These are phyloP conservation scores for Puccinia sorghi DNA, from an alignment of 1,284 basidiomycete species.

Conservation along the genomic window DNA sequence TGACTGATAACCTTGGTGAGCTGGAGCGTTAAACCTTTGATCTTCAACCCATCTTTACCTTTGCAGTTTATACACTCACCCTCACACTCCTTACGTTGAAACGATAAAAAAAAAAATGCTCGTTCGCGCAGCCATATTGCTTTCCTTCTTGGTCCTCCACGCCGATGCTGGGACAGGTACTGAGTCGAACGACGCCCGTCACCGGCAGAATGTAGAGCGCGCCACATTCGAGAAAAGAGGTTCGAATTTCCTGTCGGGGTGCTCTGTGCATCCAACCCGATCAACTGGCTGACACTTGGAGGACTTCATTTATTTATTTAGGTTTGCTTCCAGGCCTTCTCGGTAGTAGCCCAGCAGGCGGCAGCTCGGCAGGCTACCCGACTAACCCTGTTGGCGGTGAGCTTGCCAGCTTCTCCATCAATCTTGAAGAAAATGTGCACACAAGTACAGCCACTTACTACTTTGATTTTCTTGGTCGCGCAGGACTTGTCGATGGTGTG, in stretches of 20 bases:
- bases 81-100: background rate
- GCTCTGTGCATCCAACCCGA: background rate
- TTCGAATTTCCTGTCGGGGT: background rate
- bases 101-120: background rate
- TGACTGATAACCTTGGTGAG: too few relatives aligned
- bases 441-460: background rate
- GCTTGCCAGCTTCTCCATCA: background rate
- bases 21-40: too few relatives aligned
- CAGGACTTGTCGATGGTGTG: background rate
- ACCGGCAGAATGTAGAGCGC: too few relatives aligned
- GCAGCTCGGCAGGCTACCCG: background rate
- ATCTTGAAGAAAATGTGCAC: background rate
- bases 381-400: background rate
- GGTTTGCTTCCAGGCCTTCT: constrained; percentile 2
- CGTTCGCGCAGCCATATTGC: background rate
- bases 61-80: too few relatives aligned
- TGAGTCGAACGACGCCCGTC: background rate
- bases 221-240: background rate
- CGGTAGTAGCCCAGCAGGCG: background rate
- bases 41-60: too few relatives aligned
- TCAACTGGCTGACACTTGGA: background rate
- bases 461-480: background rate
- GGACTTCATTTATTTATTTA: background rate
- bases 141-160: background rate
- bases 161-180: background rate